phyloP scores from a whole-genome alignment of 1,284 basidiomycete species.

The Trametes versicolor region DNA sequence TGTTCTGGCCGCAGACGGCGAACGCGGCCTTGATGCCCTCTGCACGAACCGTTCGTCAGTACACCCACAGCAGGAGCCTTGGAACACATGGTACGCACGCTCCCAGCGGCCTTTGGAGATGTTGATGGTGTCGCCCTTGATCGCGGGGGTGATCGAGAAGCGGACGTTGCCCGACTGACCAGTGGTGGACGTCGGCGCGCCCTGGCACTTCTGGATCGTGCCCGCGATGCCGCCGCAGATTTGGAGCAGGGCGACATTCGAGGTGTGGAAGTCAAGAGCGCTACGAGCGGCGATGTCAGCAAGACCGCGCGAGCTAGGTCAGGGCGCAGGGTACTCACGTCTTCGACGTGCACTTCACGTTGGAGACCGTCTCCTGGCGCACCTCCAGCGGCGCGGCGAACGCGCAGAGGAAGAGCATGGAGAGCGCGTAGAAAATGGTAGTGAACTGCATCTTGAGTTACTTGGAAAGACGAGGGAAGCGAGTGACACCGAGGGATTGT shows the following conservation, averaged over 20 bases:
- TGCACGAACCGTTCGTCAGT: constrained; percentile 10
- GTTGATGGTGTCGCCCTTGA: constrained; percentile 43
- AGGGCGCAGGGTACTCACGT: constrained; percentile 15
- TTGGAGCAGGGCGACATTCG: constrained; percentile 45
- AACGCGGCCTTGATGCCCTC: constrained; percentile 46
- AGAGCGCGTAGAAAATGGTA: constrained; percentile 34
- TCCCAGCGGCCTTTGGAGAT: constrained; percentile 50
- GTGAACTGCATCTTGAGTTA: constrained; percentile 32
- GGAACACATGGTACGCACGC: constrained; percentile 27
- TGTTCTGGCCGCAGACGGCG: constrained; percentile 42
- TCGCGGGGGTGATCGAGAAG: constrained; percentile 44
- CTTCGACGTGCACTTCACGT: constrained; percentile 38
- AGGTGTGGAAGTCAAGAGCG: constrained; percentile 44
- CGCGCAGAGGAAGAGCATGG: constrained; percentile 32
- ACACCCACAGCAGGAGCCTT: not conserved
- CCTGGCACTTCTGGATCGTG: constrained; percentile 45
- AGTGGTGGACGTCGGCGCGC: constrained; percentile 42
- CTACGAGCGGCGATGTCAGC: constrained; percentile 23
- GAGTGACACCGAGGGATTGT: constrained; percentile 16
- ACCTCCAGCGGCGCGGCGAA: constrained; percentile 38
- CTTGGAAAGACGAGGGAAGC: not conserved
- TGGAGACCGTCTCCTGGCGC: constrained; percentile 40
- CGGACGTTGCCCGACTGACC: constrained; percentile 41
- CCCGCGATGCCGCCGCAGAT: constrained; percentile 48
- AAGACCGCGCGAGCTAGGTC: not conserved